Base-by-base conservation (phyloP, 768 basidiomycete species). In the Lepiota brunneoincarnata region DNA sequence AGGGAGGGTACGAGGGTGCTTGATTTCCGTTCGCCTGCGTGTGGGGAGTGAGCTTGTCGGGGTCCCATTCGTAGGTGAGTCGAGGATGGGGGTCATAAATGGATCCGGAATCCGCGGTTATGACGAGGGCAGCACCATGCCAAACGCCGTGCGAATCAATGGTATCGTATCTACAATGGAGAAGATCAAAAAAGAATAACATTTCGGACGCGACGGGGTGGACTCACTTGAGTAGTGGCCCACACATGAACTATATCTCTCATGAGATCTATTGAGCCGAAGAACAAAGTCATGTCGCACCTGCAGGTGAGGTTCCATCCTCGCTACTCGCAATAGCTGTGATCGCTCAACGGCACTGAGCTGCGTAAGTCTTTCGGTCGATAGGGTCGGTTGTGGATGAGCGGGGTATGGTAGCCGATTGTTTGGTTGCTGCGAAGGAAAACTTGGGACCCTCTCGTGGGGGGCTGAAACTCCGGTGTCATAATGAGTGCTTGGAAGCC, bases 121-220 rank as follows among this genome's bases (percentile, higher is more conserved):
- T 93, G 52, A 98, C 79, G 69, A 99, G 71, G 10, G 84, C 91
- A 11, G 89, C 91, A 6, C 94, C 96, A 57, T 86, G 80, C 92
- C 93, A 99, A 34, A 93, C 72, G 15, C 85, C 83, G 20, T 81
- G 73, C 56, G 84, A 74, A 59, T 91, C 86, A 21, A 91, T 81
- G 0, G 93, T 98, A 64, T 98, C 94, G 63, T 93, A 98, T 38
- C 89, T 84, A 57, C 35, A 51, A 20, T 39, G 26, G 41, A 42
- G 52, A 49, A 21, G 37, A 46, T 40, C 35, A 28, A 46, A 41
- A 26, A 26, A 49, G 41, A 28, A 17, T 28, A 49, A 39, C 43
- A 50, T 34, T 26, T 44, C 40, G 41, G 45, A 28, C 37, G 35
- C 4, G 12, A 48, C 40, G 26, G 48, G 45, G 18, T 44, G 24